phyloP scores from a whole-genome alignment of 1,284 basidiomycete genomes.

The Exobasidium rhododendri region DNA sequence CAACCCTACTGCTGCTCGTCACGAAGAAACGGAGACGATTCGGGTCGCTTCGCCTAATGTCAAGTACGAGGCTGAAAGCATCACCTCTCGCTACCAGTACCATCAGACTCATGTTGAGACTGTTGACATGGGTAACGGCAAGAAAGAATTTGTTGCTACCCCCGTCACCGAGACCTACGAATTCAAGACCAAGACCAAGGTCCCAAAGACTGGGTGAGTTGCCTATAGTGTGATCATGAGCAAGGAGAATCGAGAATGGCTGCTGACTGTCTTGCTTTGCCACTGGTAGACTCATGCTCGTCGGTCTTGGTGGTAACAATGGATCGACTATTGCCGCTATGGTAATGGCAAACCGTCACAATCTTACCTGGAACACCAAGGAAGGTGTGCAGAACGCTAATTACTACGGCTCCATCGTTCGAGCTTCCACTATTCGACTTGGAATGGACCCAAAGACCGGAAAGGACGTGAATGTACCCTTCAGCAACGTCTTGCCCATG shows the following conservation, averaged over 20 bases:
- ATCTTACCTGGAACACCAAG: constrained; percentile 94
- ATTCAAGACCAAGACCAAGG: constrained; percentile 84
- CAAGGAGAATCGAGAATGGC: background rate
- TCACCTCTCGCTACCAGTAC: constrained; percentile 50
- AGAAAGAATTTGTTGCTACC: constrained; percentile 48
- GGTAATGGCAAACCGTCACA: constrained; percentile 91
- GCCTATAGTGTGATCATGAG: constrained; percentile 60
- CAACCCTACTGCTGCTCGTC: constrained; percentile 52
- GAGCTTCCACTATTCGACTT: constrained; percentile 89
- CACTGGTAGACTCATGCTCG: constrained; percentile 88
- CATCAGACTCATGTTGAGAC: constrained; percentile 52
- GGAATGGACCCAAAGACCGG: constrained; percentile 77
- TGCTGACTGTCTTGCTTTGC: background rate
- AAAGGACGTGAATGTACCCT: constrained; percentile 88
- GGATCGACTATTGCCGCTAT: constrained; percentile 91
- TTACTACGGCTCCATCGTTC: constrained; percentile 72
- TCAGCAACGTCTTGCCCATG: constrained; percentile 93
- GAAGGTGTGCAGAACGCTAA: constrained; percentile 87
- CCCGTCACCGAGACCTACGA: constrained; percentile 59
- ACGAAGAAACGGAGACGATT: constrained; percentile 50
- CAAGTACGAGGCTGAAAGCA: constrained; percentile 44
- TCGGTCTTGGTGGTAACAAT: constrained; percentile 96
- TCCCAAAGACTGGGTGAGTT: constrained; percentile 92
- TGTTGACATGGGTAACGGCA: constrained; percentile 39
- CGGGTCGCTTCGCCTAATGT: constrained; percentile 52